A percentile compares a stretch with the other conserved stretches of the same genome.
phyloP scores from a whole-genome alignment of 139 green algal species.

The Pedinophyceae sp. region DNA sequence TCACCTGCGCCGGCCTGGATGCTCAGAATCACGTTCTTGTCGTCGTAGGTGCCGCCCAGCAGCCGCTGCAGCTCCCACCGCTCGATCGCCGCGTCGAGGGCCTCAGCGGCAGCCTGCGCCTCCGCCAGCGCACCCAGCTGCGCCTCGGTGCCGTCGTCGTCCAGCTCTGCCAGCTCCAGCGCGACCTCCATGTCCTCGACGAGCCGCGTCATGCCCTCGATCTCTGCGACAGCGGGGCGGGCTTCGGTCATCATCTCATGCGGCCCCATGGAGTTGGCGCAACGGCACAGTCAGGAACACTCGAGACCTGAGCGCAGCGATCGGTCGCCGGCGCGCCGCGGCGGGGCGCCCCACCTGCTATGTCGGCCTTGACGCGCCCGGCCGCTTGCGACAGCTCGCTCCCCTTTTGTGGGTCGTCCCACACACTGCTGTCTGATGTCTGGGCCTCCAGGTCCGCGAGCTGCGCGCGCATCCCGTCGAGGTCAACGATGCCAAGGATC shows the following conservation, averaged over 20 bases:
- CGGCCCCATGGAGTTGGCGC: neutral
- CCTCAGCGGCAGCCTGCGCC: constrained; percentile 4
- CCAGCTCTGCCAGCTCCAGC: constrained; percentile 37
- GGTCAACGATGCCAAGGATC: no score
- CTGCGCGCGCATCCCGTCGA: no score
- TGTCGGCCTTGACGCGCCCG: constrained; percentile 12
- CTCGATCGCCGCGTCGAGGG: constrained; percentile 13
- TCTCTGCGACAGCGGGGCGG: constrained; percentile 1
- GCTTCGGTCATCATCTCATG: constrained; percentile 1
- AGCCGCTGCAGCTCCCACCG: constrained; percentile 47
- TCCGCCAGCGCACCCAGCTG: constrained; percentile 17
- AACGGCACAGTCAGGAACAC: neutral
- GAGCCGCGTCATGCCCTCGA: constrained; percentile 10
- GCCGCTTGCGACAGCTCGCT: constrained; percentile 27
- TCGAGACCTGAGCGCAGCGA: neutral
- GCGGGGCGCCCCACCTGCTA: constrained; percentile 20
- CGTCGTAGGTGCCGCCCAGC: constrained; percentile 47
- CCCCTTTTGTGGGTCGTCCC: constrained; percentile 40
- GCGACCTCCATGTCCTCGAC: constrained; percentile 21
- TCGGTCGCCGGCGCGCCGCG: constrained; percentile 17
- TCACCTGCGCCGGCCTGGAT: constrained; percentile 56
- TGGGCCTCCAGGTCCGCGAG: constrained; percentile 31
- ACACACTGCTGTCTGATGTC: constrained; percentile 25
- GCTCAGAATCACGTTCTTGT: constrained; percentile 14
- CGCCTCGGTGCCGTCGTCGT: constrained; percentile 8